A percentile compares a stretch with the other conserved stretches of the same genome.
Evolutionary conservation across 106 monocot species (phyloP).

Genomic region (Allium fistulosum): DNA sequence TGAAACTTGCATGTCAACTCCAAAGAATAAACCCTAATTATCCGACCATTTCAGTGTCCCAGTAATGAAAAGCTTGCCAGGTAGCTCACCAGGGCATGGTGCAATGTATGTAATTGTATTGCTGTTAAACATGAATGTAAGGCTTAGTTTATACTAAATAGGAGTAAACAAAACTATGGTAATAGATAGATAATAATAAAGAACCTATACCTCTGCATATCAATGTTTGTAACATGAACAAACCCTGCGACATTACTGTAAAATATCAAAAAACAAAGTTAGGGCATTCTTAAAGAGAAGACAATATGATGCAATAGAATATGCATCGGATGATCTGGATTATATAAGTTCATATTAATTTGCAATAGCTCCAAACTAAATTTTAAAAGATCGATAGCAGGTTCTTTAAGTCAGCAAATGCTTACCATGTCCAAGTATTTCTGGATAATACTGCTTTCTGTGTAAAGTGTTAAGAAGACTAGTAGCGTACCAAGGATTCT

Average conservation of each 20-base stretch:
- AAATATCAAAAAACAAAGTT: neutral
- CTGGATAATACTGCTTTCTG: no score
- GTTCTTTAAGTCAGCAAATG: no score
- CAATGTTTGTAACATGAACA: slow-evolving; percentile 75
- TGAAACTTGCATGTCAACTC: no score
- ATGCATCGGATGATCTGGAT: no score
- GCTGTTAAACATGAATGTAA: slow-evolving; percentile 31
- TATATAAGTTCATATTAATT: no score
- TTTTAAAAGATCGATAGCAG: no score
- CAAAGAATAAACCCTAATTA: neutral
- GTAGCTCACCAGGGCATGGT: slow-evolving; percentile 83
- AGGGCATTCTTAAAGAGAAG: neutral
- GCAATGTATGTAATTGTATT: slow-evolving; percentile 83
- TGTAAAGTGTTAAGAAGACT: no score
- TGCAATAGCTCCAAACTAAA: no score
- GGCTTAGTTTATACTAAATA: neutral
- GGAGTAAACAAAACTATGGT: neutral
- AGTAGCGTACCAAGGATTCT: no score
- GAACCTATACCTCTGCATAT: slow-evolving; percentile 68
- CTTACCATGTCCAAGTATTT: no score
- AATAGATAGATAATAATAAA: neutral
- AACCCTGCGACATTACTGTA: slow-evolving; percentile 95
- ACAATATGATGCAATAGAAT: neutral
- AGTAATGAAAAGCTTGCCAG: slow-evolving; percentile 56
- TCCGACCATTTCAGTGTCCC: slow-evolving; percentile 78